Evolutionary conservation across 768 basidiomycete species (phyloP), one percentile per base, ranked within the genome.

Genomic region (Amylocystis lapponica): DNA sequence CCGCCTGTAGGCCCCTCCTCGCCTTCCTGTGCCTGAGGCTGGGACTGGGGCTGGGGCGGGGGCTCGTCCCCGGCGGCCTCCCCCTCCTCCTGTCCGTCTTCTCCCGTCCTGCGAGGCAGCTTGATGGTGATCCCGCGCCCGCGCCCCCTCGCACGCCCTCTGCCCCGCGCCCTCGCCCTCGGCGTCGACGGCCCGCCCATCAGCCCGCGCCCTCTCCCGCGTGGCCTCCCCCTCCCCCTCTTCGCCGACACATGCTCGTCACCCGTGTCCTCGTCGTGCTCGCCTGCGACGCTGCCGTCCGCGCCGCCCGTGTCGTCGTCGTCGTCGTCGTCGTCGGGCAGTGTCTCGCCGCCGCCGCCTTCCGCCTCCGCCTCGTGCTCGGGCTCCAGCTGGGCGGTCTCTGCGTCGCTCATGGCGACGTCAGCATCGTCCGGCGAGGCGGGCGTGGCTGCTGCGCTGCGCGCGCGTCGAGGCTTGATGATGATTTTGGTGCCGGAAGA

Each of bases 31-130:
- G 25, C 63, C 35, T 41, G 34, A 30, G 14, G 56, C 32, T 36
- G 52, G 23, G n/a, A 36, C 36, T 27, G 38, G 17, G 33, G 46
- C 46, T 26, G 53, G n/a, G n/a, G n/a, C 5, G 27, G 46, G 3
- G n/a, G n/a, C 14, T 54, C 69, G 17, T 40, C 66, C 2, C 52
- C 58, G 27, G 58, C 66, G n/a, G 43, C 62, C 7, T 63, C 72
- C 5, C 52, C 64, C 3, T 59, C 72, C 38, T 68, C 75, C 23
- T 66, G 54, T 2, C 56, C 69, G n/a, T 71, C 75, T n/a, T 53
- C 60, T 6, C 60, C 68, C 23, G 53, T 65, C 34, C 68, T 66
- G n/a, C 60, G 59, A 2, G 60, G 53, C 11, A 57, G 45, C 26
- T 47, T 55, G 33, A 55, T 59, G 4, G 58, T 57, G 38, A 55